These are phyloP conservation scores for Didymella lethalis DNA, from an alignment of 2,329 filamentous ascomycete species.

Conservation along the genomic window DNA sequence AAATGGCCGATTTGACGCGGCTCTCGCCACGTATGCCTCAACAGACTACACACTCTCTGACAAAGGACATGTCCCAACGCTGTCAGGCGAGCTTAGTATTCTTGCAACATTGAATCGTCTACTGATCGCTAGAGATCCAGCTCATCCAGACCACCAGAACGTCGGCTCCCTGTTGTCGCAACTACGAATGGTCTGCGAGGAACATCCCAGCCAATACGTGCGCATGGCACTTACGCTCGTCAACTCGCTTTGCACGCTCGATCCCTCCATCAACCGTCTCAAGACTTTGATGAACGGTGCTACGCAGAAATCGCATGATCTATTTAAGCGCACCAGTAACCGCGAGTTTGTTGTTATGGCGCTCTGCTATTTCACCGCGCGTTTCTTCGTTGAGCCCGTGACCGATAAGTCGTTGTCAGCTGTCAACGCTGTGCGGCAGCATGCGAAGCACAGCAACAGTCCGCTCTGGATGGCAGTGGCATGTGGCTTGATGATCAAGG, in stretches of 20 bases:
- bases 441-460: constrained; percentile 34
- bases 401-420: constrained; percentile 66
- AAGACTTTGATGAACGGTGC: constrained; percentile 76
- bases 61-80: constrained; percentile 30
- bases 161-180: constrained; percentile 69
- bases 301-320: constrained; percentile 65
- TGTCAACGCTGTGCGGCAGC: constrained; percentile 39
- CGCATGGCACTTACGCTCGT: constrained; percentile 80
- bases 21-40: constrained; percentile 71
- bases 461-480: constrained; percentile 45
- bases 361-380: constrained; percentile 82
- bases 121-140: constrained; percentile 54
- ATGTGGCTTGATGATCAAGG: constrained; percentile 42
- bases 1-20: constrained; percentile 73
- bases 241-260: constrained; percentile 69
- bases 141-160: constrained; percentile 57
- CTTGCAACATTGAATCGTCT: constrained; percentile 59
- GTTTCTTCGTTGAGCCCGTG: constrained; percentile 82
- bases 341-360: constrained; percentile 82
- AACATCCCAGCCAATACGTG: constrained; percentile 77
- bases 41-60: constrained; percentile 63
- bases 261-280: constrained; percentile 73
- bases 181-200: constrained; percentile 71
- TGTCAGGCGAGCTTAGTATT: constrained; percentile 54
- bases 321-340: constrained; percentile 74